phyloP scores from a whole-genome alignment of 1,284 basidiomycete genomes.

The Leccinum huronense region DNA sequence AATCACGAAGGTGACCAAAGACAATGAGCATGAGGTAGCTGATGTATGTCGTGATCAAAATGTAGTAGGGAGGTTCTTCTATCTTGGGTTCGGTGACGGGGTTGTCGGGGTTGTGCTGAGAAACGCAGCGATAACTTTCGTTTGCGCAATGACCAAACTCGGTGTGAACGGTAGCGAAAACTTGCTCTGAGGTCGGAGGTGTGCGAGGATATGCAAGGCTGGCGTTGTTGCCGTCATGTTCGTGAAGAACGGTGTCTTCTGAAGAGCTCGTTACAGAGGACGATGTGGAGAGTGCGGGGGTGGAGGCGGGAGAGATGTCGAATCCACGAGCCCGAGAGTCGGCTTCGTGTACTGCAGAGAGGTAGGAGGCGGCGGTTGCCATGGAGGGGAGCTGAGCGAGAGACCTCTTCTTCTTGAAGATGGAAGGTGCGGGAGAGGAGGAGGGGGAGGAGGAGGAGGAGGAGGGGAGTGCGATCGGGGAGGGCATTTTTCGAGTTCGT shows the following conservation, averaged over 20 bases:
- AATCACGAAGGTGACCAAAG: constrained; percentile 93
- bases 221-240: constrained; percentile 45
- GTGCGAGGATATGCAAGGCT: constrained; percentile 55
- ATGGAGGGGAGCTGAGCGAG: constrained; percentile 44
- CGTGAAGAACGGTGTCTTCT: constrained; percentile 60
- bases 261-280: constrained; percentile 65
- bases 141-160: constrained; percentile 87
- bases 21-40: constrained; percentile 87
- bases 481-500: constrained; percentile 40
- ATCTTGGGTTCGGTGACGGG: constrained; percentile 55
- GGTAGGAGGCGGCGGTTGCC: constrained; percentile 66
- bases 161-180: constrained; percentile 73
- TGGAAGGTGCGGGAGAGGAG: constrained; percentile 47
- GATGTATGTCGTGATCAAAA: constrained; percentile 89
- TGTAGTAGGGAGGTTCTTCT: constrained; percentile 86
- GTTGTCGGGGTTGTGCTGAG: constrained; percentile 55
- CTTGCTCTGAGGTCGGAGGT: constrained; percentile 73
- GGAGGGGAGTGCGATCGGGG: constrained; percentile 49
- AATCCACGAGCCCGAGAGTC: constrained; percentile 55
- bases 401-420: constrained; percentile 63
- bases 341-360: constrained; percentile 68
- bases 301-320: constrained; percentile 40
- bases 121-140: constrained; percentile 65
- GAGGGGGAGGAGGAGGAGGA: constrained; percentile 34
- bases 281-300: constrained; percentile 67